A percentile compares a stretch with the other conserved stretches of the same genome.
Conservation (phyloP, 805 yeast genomes). For the Saturnispora diversa region DNA sequence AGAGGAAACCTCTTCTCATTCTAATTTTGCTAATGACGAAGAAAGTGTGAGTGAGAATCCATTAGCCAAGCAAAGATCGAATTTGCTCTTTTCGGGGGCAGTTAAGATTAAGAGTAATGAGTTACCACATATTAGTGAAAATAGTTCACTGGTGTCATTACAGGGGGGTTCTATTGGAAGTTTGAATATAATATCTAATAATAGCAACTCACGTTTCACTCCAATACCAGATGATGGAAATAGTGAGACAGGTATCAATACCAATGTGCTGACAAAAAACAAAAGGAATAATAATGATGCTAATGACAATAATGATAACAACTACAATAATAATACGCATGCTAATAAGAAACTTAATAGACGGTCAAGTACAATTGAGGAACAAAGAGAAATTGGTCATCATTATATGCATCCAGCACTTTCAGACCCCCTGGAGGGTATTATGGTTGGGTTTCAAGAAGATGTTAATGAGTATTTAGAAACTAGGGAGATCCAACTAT, state of each 20-base stretch:
- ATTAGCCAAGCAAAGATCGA: background rate
- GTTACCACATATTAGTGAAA: conserved; percentile 7
- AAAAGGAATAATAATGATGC: background rate
- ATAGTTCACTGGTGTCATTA: background rate
- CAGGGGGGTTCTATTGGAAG: too few species aligned
- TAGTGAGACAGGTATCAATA: too few species aligned
- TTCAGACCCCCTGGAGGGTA: conserved; percentile 42
- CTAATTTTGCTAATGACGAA: background rate
- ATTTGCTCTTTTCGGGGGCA: background rate
- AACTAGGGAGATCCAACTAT: conserved; percentile 4
- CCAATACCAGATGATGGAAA: too few species aligned
- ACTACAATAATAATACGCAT: background rate
- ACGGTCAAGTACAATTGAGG: conserved; percentile 42
- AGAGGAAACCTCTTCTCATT: conserved; percentile 4
- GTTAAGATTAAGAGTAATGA: background rate
- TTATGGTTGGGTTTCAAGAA: conserved; percentile 51
- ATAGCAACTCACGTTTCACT: too few species aligned
- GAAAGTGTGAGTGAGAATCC: conserved; percentile 6
- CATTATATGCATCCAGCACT: conserved; percentile 45
- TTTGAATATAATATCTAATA: too few species aligned
- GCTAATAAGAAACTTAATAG: conserved; percentile 1
- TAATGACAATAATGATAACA: background rate
- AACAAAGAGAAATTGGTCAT: conserved; percentile 44
- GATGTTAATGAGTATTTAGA: conserved; percentile 38
- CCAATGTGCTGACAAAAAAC: too few species aligned